Percentiles rank a stretch among this genome's conserved stretches.
Evolutionary conservation across 1,284 basidiomycete genomes (phyloP).

Genomic region (Athelia sp.): DNA sequence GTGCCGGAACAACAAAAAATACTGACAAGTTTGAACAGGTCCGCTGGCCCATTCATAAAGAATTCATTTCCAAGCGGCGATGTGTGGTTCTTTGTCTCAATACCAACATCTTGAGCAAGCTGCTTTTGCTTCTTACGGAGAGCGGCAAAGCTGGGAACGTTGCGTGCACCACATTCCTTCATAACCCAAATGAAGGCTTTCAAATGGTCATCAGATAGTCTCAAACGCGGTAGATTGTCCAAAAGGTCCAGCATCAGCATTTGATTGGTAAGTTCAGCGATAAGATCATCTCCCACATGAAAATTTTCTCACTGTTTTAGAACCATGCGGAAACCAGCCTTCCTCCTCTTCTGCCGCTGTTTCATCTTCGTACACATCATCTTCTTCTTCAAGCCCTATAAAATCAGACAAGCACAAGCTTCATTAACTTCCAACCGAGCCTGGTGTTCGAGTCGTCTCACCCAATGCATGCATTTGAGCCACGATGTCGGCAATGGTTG

Average conservation of each 20-base stretch:
- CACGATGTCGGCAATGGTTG: no score
- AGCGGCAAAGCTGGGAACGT: slow-evolving; percentile 25
- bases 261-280: slow-evolving; percentile 11
- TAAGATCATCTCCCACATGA: no score
- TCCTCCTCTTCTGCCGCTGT: no score
- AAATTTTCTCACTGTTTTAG: no score
- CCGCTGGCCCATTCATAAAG: slow-evolving; percentile 22
- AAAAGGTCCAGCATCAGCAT: slow-evolving; percentile 30
- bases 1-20: not conserved
- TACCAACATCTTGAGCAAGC: slow-evolving; percentile 9
- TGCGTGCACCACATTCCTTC: slow-evolving; percentile 20
- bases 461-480: no score
- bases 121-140: slow-evolving; percentile 19
- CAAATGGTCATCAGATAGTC: slow-evolving; percentile 27
- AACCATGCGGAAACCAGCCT: no score
- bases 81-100: slow-evolving; percentile 15
- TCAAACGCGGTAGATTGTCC: slow-evolving; percentile 26
- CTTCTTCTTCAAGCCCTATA: no score
- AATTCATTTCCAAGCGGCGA: slow-evolving; percentile 25
- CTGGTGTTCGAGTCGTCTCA: no score
- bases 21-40: slow-evolving; percentile 20
- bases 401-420: no score
- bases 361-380: no score
- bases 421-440: no score
- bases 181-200: slow-evolving; percentile 28